phyloP scores from a whole-genome alignment of 2,329 filamentous ascomycete genomes.

The Ophiosphaerella herpotricha region DNA sequence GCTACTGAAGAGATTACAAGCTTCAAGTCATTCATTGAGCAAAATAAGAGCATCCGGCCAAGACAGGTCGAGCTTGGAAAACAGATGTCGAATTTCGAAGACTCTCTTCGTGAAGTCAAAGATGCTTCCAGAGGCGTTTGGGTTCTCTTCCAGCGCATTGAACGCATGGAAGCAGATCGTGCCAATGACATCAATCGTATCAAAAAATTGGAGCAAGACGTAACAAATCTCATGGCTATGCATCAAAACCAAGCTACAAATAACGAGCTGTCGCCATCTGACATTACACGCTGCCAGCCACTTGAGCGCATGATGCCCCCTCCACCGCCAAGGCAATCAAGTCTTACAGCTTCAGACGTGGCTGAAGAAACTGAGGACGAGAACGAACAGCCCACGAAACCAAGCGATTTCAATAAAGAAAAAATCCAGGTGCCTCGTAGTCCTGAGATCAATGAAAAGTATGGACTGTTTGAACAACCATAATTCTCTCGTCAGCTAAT shows the following conservation, averaged over 20 bases:
- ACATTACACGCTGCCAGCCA: too few relatives aligned
- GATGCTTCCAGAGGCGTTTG: constrained; percentile 4
- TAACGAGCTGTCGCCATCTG: background rate
- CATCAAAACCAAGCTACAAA: background rate
- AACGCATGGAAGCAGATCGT: constrained; percentile 13
- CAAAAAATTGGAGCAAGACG: constrained; percentile 11
- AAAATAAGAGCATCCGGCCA: constrained; percentile 19
- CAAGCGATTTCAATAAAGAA: background rate
- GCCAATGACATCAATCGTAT: constrained; percentile 11
- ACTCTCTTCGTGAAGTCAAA: constrained; percentile 10
- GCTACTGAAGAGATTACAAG: constrained; percentile 15
- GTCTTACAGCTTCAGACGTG: constrained; percentile 1
- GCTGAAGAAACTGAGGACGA: constrained; percentile 12
- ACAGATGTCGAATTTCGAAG: constrained; percentile 10
- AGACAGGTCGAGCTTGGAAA: constrained; percentile 23
- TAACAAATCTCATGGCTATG: constrained; percentile 6
- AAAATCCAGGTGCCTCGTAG: constrained; percentile 8
- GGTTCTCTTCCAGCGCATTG: constrained; percentile 13
- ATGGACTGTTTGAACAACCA: background rate
- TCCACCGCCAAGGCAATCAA: background rate
- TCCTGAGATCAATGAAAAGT: constrained; percentile 3
- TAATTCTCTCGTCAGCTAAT: constrained; percentile 3
- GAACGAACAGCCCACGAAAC: background rate
- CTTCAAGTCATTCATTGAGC: constrained; percentile 18
- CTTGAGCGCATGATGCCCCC: background rate